Base-by-base conservation (phyloP, 2,329 filamentous ascomycete genomes). In the Colletotrichum shisoi region DNA sequence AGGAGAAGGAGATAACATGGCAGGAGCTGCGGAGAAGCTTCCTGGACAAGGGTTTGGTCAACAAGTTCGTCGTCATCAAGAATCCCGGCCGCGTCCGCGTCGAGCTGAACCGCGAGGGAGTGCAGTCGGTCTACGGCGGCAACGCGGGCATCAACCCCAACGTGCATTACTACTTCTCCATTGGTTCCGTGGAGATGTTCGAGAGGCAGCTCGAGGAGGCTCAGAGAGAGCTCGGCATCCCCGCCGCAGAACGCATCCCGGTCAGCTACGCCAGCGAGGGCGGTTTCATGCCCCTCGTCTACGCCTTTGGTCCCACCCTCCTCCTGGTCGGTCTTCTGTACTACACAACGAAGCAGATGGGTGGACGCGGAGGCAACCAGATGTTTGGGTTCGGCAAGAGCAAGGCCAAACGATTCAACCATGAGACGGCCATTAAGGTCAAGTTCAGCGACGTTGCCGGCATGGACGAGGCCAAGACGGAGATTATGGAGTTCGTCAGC, bases 401-500 rank as follows among this genome's bases (percentile, higher is more conserved):
- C 80, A 89, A 92, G 74, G 95, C 95, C 31, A 98, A 97, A 84
- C 91, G 92, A 74, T 99, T 98, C 84, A 99, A 97, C 78, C 94
- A 97, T 72, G 95, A 99, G 82, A 92, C 92, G 12, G 92, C 95
- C 64, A 87, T 99, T 82, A 97, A 96, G 81, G 94, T 96, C 78
- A 98, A 97, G 79, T 99, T 99, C 77, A 84, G 92, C 53, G 95
- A 99, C 76, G 95, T 99, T 49, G 95, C 95, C 48, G 95, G 95
- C 72, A 94, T 98, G 89, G 95, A 99, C 77, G 95, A 99, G 80
- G 95, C 95, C 64, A 99, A 99, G 85, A 84, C 89, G 63, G 95
- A 99, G 80, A 99, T 99, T 72, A 97, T 98, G 93, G 95, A 99
- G 79, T 99, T 99, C 74, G 95, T 99, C 72, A 94, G 91, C 76